Conservation (phyloP, 2,329 filamentous ascomycete species). For the Zymoseptoria pseudotritici region DNA sequence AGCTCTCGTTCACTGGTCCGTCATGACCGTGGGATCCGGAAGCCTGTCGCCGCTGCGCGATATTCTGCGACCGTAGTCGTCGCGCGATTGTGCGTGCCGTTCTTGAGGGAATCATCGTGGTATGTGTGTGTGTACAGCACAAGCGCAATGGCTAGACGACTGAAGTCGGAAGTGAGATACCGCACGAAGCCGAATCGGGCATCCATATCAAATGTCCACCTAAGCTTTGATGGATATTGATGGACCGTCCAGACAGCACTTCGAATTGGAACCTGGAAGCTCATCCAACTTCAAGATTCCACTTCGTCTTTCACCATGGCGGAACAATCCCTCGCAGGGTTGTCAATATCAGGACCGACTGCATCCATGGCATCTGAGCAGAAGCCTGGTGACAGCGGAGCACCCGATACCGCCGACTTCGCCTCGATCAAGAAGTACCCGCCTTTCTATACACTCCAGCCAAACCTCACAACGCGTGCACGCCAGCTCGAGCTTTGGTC, state of each 20-base stretch:
- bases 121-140: neutral
- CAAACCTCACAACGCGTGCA: constrained; percentile 64
- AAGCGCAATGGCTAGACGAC: neutral
- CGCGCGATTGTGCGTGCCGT: constrained; percentile 23
- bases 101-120: neutral
- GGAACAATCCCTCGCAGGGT: neutral
- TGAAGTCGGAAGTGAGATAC: neutral
- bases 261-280: too few species aligned
- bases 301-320: neutral
- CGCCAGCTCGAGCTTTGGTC: constrained; percentile 81
- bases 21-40: constrained; percentile 32
- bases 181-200: neutral
- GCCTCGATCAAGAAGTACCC: constrained; percentile 35
- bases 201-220: neutral
- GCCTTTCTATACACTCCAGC: constrained; percentile 77
- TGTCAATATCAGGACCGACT: neutral
- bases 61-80: constrained; percentile 26
- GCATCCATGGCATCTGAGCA: neutral
- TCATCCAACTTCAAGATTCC: too few species aligned
- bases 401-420: neutral
- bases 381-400: neutral
- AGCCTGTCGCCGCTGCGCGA: constrained; percentile 35
- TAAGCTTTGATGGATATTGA: neutral
- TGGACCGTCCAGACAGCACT: neutral
- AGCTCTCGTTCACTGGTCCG: constrained; percentile 39